Conservation (phyloP, 495 filamentous ascomycete species). For the Baudoinia panamericana region DNA sequence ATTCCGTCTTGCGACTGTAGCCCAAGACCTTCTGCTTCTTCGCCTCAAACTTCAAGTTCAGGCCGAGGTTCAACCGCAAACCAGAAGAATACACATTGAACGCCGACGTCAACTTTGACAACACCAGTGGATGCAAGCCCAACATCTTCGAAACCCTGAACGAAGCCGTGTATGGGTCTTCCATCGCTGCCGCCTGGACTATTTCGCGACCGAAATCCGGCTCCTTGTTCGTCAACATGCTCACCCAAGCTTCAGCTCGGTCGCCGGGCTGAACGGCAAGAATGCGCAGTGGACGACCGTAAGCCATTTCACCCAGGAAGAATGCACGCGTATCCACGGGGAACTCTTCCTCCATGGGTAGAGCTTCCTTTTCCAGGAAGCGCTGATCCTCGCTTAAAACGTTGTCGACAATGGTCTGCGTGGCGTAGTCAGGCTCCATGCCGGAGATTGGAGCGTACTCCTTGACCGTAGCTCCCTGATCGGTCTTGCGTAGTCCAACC, state of each 20-base stretch:
- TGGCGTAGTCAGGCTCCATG: slow-evolving; percentile 80
- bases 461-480: slow-evolving; percentile 82
- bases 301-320: slow-evolving; percentile 92
- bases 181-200: slow-evolving; percentile 49
- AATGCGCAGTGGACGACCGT: slow-evolving; percentile 78
- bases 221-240: slow-evolving; percentile 52
- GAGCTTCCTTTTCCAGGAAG: slow-evolving; percentile 75
- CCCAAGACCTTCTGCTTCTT: slow-evolving; percentile 92
- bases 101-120: slow-evolving; percentile 91
- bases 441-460: slow-evolving; percentile 84
- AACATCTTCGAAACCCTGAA: slow-evolving; percentile 74
- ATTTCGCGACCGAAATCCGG: slow-evolving; percentile 68
- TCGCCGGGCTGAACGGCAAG: slow-evolving; percentile 48
- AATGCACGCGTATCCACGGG: slow-evolving; percentile 69
- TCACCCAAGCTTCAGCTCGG: slow-evolving; percentile 65
- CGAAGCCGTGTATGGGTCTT: slow-evolving; percentile 68
- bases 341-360: slow-evolving; percentile 86
- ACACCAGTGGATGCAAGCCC: slow-evolving; percentile 65
- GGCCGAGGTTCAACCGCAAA: slow-evolving; percentile 69
- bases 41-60: slow-evolving; percentile 94
- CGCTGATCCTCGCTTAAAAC: slow-evolving; percentile 85
- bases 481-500: slow-evolving; percentile 79
- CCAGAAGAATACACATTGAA: slow-evolving; percentile 73
- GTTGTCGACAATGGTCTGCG: slow-evolving; percentile 79
- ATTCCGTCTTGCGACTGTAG: slow-evolving; percentile 71